phyloP scores from a whole-genome alignment of 2,329 filamentous ascomycete species.

The Penicillium griseofulvum region DNA sequence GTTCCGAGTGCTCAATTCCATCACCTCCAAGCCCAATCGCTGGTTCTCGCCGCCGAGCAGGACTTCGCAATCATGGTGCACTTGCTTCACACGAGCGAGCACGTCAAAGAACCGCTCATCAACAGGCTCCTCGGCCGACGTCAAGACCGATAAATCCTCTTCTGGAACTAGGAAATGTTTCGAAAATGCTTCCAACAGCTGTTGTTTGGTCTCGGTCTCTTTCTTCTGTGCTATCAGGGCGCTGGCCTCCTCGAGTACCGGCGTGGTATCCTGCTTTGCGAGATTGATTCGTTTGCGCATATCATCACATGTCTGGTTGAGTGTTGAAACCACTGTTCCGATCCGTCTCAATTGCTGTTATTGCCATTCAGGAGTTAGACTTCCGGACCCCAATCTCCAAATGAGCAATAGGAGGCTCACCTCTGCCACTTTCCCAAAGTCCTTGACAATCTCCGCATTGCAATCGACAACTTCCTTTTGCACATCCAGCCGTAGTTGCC shows the following conservation, averaged over 20 bases:
- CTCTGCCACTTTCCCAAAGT: constrained; percentile 87
- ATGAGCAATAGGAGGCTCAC: constrained; percentile 48
- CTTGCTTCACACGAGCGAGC: constrained; percentile 76
- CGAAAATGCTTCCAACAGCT: constrained; percentile 72
- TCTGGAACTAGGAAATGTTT: constrained; percentile 82
- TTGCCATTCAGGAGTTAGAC: constrained; percentile 21
- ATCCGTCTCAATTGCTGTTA: constrained; percentile 80
- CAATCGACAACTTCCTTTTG: constrained; percentile 91
- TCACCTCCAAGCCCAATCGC: constrained; percentile 79
- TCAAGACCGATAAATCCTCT: constrained; percentile 72
- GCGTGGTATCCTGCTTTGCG: constrained; percentile 71
- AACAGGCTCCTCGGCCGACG: constrained; percentile 75
- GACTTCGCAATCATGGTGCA: constrained; percentile 84
- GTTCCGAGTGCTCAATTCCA: constrained; percentile 84
- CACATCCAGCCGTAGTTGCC: constrained; percentile 75
- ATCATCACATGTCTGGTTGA: constrained; percentile 76
- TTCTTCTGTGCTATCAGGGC: constrained; percentile 69
- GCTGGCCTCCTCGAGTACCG: constrained; percentile 74
- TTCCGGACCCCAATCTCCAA: neutral
- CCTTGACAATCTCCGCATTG: constrained; percentile 82
- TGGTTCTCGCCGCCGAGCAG: constrained; percentile 89
- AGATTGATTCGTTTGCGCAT: constrained; percentile 75
- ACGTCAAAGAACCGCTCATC: constrained; percentile 80
- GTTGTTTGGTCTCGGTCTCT: constrained; percentile 75
- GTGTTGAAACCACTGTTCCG: constrained; percentile 69